Base-by-base conservation (phyloP, 2,329 filamentous ascomycete genomes). In the Cadophora sp. region DNA sequence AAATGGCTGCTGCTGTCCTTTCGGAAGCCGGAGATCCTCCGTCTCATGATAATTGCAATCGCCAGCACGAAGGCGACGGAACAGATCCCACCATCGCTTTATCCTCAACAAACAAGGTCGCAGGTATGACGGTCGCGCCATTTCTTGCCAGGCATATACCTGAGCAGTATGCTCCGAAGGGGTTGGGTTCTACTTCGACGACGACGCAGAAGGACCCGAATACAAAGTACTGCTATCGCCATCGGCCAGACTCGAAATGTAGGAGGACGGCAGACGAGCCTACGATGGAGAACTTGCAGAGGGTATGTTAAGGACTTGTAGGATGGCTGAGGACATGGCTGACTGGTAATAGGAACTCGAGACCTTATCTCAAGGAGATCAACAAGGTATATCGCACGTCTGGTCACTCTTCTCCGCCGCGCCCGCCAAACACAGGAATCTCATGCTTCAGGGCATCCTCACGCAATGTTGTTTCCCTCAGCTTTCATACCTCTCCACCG, bases 391-490 rank as follows among this genome's bases (percentile, higher is more conserved):
- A 76, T 93, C 94, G 40, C 95, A 97, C 76, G 94, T 98, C 66
- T 99, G 96, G 96, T 97, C 95, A 0, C 85, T 98, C 59, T 99
- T 99, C 83, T 98, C 95, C 0, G 96, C 96, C 48, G 94, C 96
- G 0, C 96, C 96, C 0, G 87, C 93, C 11, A 97, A 97, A 78
- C 95, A 98, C 77, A 91, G 96, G 74, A 95, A 97, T 71, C 86
- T 99, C 68, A 98, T 99, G 92, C 86, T 99, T 8, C 94, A 97
- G 79, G 96, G 96, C 73, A 95, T 99, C 75, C 90, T 99, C 69
- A 92, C 95, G 0, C 94, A 98, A 79, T 98, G 95, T 80, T 99
- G 96, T 82, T 98, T 99, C 77, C 95, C 96, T 1, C 96, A 99
- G 77, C 88, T 99, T 7, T 98, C 96, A 37, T 94, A 92, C 73